Evolutionary conservation across 1,284 basidiomycete genomes (phyloP), one percentile per base, ranked within the genome.

Genomic region (Puccinia horiana): DNA sequence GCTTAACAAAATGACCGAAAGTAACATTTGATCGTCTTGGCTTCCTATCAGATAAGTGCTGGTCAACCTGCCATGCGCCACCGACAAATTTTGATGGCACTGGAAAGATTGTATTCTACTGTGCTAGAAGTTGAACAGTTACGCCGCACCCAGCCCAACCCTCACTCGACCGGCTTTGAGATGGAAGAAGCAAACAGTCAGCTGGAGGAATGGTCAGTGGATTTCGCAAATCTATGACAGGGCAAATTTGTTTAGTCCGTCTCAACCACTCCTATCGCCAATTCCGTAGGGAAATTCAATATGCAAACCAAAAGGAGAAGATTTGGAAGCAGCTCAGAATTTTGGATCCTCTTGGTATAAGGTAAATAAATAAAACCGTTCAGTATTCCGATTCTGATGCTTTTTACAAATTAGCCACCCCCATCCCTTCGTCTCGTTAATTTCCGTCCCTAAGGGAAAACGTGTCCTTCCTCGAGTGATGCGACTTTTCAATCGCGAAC

Each of bases 381-480:
- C 83, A 84, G 37, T 83, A 74, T 83, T 82, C 82, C 58, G 52
- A 74, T 78, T 69, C 73, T 63, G 54, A 40, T 61, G 9, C 76
- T 78, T 65, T 49, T 69, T 56, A 54, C 75, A 72, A 49, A 83
- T 44, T 84, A 95, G 94, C 86, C 90, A 93, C 83, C 96, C 96
- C 5, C 97, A 99, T 88, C 97, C 97, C 0, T 98, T 99, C 88
- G 92, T 99, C 84, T 95, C 95, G 1, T 90, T 99, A 61, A 90
- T 99, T 69, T 91, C 90, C 49, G 92, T 94, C 1, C 90, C 91
- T 84, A 99, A 99, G 88, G 97, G 97, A 83, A 98, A 98, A 89
- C 92, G 92, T 83, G 90, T 99, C 29, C 89, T 99, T 58, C 93
- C 95, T 2, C 92, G 97, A 52, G 91, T 96, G 4, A 91, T 94